Evolutionary conservation across 768 basidiomycete genomes (phyloP), one percentile per base, ranked within the genome.

Genomic region (Basidioascus undulatus): DNA sequence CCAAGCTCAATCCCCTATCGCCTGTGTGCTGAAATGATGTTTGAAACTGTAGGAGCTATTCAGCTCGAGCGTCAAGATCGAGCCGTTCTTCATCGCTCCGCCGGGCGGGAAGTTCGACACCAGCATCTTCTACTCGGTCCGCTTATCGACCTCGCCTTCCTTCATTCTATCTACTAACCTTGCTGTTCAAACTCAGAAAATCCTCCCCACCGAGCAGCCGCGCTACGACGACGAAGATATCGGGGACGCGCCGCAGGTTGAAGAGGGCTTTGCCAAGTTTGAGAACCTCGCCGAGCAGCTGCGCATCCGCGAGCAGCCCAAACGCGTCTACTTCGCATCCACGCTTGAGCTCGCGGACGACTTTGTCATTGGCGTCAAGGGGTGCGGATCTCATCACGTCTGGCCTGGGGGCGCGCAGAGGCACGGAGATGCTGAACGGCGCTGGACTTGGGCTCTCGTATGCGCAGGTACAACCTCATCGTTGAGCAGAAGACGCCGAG

Each of bases 51-150:
- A n/a, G n/a, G n/a, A n/a, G n/a, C n/a, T n/a, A n/a, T n/a, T n/a
- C n/a, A n/a, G n/a, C n/a, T n/a, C 74, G 4, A 80, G 83, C 0
- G 73, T 76, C 16, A 66, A 66, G 6, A 63, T 92, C 32, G 78
- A 83, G 46, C 82, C 86, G 0, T 92, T 89, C 59, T 87, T 92
- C 59, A 81, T 94, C 40, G 71, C 70, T 40, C 70, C 69, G 0
- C 57, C 65, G 4, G 68, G 71, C 5, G 71, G 69, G 33, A 62
- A 67, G 0, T 94, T 92, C 45, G 70, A 80, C 38, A 53, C 71
- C 4, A 59, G 65, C 19, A 79, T 71, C 43, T 86, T 86, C 56
- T 89, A 79, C 55, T 70, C 74, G 8, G 82, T 83, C 8, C 36
- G 16, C 21, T 37, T 37, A 18, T 23, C 11, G 24, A 19, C 12